These are phyloP conservation scores for Huntiella bhutanensis DNA, from an alignment of 2,329 filamentous ascomycete species.

Conservation along the genomic window DNA sequence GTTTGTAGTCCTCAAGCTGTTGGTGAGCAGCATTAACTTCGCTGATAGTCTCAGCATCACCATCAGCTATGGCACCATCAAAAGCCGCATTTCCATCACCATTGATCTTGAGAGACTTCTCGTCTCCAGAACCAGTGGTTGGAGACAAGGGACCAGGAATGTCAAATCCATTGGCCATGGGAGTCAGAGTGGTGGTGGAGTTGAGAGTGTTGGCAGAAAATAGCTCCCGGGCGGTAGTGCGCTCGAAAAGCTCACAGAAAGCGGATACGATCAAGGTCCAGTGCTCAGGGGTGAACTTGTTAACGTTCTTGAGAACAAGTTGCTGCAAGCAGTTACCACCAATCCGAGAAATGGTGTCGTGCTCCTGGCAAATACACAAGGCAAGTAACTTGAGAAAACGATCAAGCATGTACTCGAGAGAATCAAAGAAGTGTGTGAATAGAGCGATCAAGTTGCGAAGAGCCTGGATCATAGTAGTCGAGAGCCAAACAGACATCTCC, in stretches of 20 bases:
- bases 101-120: constrained; percentile 43
- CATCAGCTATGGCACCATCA: constrained; percentile 12
- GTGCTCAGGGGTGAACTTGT: constrained; percentile 70
- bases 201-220: constrained; percentile 62
- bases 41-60: constrained; percentile 4
- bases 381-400: constrained; percentile 88
- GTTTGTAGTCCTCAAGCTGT: constrained; percentile 67
- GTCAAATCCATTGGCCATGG: constrained; percentile 32
- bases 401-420: constrained; percentile 93
- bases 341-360: constrained; percentile 93
- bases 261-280: constrained; percentile 91
- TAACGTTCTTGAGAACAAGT: constrained; percentile 87
- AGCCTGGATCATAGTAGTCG: constrained; percentile 97
- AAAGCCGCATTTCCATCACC: constrained; percentile 20
- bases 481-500: constrained; percentile 94
- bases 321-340: constrained; percentile 97
- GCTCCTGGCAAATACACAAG: constrained; percentile 96
- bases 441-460: constrained; percentile 95
- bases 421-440: constrained; percentile 96
- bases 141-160: constrained; percentile 28
- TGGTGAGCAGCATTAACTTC: constrained; percentile 9
- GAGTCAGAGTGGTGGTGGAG: constrained; percentile 30
- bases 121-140: constrained; percentile 21
- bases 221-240: constrained; percentile 84
- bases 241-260: constrained; percentile 88